These are phyloP conservation scores for Chrysosporium queenslandicum DNA, from an alignment of 2,329 filamentous ascomycete species.

Conservation along the genomic window DNA sequence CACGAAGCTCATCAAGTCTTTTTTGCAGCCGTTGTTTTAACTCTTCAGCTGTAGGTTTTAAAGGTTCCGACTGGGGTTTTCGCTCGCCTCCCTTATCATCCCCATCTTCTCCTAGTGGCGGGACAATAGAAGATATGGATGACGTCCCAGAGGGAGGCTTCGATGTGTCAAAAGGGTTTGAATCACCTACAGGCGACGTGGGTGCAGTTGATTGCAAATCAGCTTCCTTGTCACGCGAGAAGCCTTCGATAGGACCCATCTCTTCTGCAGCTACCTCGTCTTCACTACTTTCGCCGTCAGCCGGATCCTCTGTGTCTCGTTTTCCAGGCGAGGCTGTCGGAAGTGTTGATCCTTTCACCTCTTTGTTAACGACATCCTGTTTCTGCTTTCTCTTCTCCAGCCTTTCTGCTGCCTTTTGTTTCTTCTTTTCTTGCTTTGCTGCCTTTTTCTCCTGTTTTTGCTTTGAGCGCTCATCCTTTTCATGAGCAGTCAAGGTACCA, in stretches of 20 bases:
- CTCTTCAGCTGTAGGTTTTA: conserved; percentile 59
- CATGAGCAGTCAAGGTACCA: conserved; percentile 2
- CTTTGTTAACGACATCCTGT: conserved; percentile 21
- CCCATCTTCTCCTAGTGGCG: conserved; percentile 27
- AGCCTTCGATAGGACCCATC: conserved; percentile 40
- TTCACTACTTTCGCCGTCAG: conserved; percentile 18
- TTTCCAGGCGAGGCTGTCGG: conserved; percentile 12
- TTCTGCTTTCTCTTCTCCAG: conserved; percentile 17
- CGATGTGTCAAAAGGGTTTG: conserved; percentile 47
- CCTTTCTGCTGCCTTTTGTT: conserved; percentile 14
- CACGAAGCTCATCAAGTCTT: conserved; percentile 74
- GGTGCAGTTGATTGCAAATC: conserved; percentile 35
- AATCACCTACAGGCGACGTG: conserved; percentile 41
- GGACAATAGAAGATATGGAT: conserved; percentile 57
- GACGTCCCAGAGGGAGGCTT: conserved; percentile 48
- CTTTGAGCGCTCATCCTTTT: conserved; percentile 12
- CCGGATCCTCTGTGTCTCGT: neutral
- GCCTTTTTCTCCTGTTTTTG: conserved; percentile 11
- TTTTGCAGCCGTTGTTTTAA: conserved; percentile 70
- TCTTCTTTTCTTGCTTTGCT: conserved; percentile 22
- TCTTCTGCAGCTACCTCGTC: conserved; percentile 27
- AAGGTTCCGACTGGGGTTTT: conserved; percentile 42
- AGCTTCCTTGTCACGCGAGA: conserved; percentile 35
- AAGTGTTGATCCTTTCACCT: conserved; percentile 15
- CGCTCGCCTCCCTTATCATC: conserved; percentile 16